A percentile compares a stretch with the other conserved stretches of the same genome.
phyloP scores from a whole-genome alignment of 805 yeast species.

The Soucietia sequanensis region DNA sequence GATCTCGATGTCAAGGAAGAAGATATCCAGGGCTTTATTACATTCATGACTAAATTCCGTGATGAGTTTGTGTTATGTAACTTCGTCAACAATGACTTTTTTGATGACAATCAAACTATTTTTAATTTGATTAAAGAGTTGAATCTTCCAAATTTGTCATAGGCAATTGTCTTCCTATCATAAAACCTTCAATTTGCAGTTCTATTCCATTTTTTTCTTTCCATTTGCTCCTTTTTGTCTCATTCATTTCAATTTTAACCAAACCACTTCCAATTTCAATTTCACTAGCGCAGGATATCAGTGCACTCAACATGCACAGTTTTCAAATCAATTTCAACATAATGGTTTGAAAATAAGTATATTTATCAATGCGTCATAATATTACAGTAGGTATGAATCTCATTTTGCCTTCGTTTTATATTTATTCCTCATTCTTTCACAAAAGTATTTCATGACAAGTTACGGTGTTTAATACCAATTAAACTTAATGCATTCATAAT shows the following conservation, averaged over 20 bases:
- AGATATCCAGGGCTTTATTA: constrained; percentile 29
- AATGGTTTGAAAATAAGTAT: constrained; percentile 7
- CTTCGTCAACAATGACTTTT: constrained; percentile 84
- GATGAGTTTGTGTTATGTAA: constrained; percentile 74
- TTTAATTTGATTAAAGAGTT: constrained; percentile 50
- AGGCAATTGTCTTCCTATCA: background rate
- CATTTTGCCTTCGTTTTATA: background rate
- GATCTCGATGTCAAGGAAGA: constrained; percentile 28
- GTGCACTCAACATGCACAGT: constrained; percentile 37
- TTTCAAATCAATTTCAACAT: constrained; percentile 25
- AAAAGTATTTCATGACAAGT: too few relatives aligned
- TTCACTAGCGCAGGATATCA: constrained; percentile 22
- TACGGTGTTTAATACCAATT: too few relatives aligned
- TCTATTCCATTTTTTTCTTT: background rate
- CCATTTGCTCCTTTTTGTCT: constrained; percentile 1
- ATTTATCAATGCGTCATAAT: constrained; percentile 10
- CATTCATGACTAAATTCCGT: constrained; percentile 47
- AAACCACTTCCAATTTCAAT: constrained; percentile 9
- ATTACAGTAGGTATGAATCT: background rate
- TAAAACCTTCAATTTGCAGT: background rate
- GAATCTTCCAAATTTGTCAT: constrained; percentile 12
- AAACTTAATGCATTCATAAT: too few relatives aligned
- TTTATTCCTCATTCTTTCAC: too few relatives aligned
- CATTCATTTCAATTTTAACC: constrained; percentile 2
- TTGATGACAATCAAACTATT: constrained; percentile 53